Evolutionary conservation across 768 basidiomycete genomes (phyloP).

Genomic region (Amanita muscaria): DNA sequence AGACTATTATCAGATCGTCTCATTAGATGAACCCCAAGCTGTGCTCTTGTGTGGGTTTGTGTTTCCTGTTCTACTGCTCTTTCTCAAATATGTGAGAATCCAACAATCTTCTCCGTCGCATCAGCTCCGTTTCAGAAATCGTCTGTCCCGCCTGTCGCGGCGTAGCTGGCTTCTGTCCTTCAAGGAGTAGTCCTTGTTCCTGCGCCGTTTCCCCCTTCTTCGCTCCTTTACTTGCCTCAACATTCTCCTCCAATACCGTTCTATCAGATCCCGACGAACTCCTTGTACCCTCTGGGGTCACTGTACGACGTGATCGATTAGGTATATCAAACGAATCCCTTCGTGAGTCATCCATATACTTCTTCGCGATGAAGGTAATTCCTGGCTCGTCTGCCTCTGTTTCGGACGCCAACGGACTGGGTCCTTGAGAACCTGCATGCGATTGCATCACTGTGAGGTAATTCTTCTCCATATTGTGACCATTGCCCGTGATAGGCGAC

Average conservation of each 20-base stretch:
- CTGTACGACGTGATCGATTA: neutral
- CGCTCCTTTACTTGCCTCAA: neutral
- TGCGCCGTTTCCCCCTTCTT: neutral
- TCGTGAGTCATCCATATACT: conserved; percentile 3
- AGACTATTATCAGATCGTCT: conserved; percentile 22
- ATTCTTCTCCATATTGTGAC: neutral
- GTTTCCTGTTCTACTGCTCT: conserved; percentile 3
- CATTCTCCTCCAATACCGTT: conserved; percentile 6
- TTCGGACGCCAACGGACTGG: neutral
- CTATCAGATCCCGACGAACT: conserved; percentile 10
- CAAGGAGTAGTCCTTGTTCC: conserved; percentile 1
- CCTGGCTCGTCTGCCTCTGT: conserved; percentile 7
- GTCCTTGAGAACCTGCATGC: neutral
- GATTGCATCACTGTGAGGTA: neutral
- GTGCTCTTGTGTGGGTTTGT: conserved; percentile 18
- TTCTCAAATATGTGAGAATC: conserved; percentile 60
- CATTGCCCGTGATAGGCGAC: neutral
- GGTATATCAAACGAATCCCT: conserved; percentile 1
- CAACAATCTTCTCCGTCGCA: conserved; percentile 69
- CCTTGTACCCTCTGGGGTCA: neutral
- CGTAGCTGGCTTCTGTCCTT: conserved; percentile 19
- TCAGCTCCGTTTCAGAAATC: conserved; percentile 71
- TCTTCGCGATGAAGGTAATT: conserved; percentile 8
- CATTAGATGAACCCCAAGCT: conserved; percentile 19
- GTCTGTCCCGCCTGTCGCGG: conserved; percentile 49